phyloP scores from a whole-genome alignment of 2,329 filamentous ascomycete genomes.

The Fusarium paranaense region DNA sequence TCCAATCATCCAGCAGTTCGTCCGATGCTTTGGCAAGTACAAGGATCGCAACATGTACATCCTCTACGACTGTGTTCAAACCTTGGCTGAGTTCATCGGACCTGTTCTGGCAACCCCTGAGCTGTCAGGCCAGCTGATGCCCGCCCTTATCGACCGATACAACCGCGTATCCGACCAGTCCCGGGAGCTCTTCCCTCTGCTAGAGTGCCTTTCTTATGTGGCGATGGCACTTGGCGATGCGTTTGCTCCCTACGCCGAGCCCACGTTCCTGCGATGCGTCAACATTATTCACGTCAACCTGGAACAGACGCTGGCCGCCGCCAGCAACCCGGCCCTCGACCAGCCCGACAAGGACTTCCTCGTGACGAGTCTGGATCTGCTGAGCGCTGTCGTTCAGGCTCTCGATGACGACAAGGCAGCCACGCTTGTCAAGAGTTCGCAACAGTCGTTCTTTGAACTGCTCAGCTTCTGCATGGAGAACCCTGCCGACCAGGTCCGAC shows the following conservation, averaged over 20 bases:
- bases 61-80: constrained; percentile 98
- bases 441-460: constrained; percentile 90
- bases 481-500: constrained; percentile 88
- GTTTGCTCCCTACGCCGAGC: constrained; percentile 86
- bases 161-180: constrained; percentile 89
- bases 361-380: constrained; percentile 91
- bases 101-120: constrained; percentile 82
- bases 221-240: constrained; percentile 84
- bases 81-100: constrained; percentile 90
- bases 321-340: constrained; percentile 76
- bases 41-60: constrained; percentile 99
- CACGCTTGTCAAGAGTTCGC: constrained; percentile 79
- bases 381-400: constrained; percentile 94
- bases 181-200: constrained; percentile 89
- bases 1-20: constrained; percentile 92
- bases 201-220: constrained; percentile 97
- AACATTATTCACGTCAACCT: constrained; percentile 93
- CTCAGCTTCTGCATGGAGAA: constrained; percentile 94
- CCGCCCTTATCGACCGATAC: constrained; percentile 89
- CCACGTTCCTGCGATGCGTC: constrained; percentile 89
- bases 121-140: constrained; percentile 90
- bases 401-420: constrained; percentile 79
- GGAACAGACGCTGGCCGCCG: constrained; percentile 79
- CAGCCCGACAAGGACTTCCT: constrained; percentile 96
- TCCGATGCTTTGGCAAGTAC: constrained; percentile 92